These are phyloP conservation scores for Rhizophlyctis rosea DNA, from an alignment of 192 early-diverging fungal species.

Conservation along the genomic window DNA sequence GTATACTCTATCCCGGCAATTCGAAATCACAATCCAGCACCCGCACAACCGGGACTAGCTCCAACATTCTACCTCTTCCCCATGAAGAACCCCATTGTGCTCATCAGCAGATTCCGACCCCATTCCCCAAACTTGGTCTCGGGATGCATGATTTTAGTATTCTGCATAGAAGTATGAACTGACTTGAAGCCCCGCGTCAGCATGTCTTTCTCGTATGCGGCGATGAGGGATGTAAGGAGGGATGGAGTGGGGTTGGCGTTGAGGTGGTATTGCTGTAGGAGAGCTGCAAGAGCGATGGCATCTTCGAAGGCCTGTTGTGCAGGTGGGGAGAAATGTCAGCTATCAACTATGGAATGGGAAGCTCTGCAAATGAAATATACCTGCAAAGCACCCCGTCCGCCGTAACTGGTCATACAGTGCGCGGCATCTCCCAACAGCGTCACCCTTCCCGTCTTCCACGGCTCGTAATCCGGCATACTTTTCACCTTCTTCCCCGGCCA, in stretches of 20 bases:
- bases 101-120: neutral
- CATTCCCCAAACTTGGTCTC: neutral
- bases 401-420: slow-evolving; percentile 17
- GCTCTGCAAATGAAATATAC: neutral
- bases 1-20: no score
- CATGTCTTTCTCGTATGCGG: slow-evolving; percentile 8
- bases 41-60: no score
- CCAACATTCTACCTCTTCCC: no score
- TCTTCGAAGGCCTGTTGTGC: slow-evolving; percentile 14
- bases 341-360: neutral
- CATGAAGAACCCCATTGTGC: neutral
- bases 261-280: neutral
- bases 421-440: slow-evolving; percentile 20
- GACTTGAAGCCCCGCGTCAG: neutral
- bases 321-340: neutral
- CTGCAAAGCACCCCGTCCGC: slow-evolving; percentile 20
- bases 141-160: slow-evolving; percentile 4
- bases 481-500: neutral
- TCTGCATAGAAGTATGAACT: neutral
- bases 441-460: slow-evolving; percentile 2
- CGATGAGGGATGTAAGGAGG: neutral
- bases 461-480: neutral
- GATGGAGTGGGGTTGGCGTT: neutral
- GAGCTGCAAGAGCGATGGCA: slow-evolving; percentile 14
- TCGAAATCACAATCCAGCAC: no score